Base-by-base conservation (phyloP, 176 grass and related monocot species). In the Thinopyrum elongatum region DNA sequence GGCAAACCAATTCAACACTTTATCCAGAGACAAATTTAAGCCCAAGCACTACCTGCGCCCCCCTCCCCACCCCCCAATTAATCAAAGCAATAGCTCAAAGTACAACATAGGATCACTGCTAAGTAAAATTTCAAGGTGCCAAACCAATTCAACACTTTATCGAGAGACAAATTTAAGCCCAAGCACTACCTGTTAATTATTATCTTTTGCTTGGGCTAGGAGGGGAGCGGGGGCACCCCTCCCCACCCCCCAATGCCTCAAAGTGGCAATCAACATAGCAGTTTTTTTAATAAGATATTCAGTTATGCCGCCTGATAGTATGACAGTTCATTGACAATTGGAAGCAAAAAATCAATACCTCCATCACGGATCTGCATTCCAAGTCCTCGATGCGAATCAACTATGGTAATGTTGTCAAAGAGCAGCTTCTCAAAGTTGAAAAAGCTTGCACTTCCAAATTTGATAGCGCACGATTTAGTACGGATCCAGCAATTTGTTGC, bases 351-450 rank as follows among this genome's bases (percentile, higher is more conserved):
- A 17, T n/a, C 22, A 74, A 25, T 90, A 95, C 95, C 96, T 94
- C 96, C 96, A 63, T 98, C 93, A 9, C 96, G 93, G 51, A 95
- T 98, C 86, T 98, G 96, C 90, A 95, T 92, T 12, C 78, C 91
- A 64, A 95, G 86, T 31, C 96, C 96, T 85, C 96, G 83, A 62
- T 95, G 96, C 3, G 96, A 88, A 80, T 98, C 93, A 15, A 78
- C 90, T 80, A 98, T 94, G 9, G 91, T 89, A 41, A 98, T 98
- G 78, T 91, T 92, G 47, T 94, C 53, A 4, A 95, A 98, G 31
- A 86, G 26, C 61, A 98, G 53, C 27, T 49, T 76, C 14, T 79
- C 82, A 86, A 94, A 98, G 74, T 98, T 38, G 41, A 92, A 98
- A 83, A 0, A 31, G 51, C 96, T 98, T 1, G 79, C 79, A 19